Evolutionary conservation across 2,329 filamentous ascomycete species (phyloP).

Genomic region (Apiospora sp.): DNA sequence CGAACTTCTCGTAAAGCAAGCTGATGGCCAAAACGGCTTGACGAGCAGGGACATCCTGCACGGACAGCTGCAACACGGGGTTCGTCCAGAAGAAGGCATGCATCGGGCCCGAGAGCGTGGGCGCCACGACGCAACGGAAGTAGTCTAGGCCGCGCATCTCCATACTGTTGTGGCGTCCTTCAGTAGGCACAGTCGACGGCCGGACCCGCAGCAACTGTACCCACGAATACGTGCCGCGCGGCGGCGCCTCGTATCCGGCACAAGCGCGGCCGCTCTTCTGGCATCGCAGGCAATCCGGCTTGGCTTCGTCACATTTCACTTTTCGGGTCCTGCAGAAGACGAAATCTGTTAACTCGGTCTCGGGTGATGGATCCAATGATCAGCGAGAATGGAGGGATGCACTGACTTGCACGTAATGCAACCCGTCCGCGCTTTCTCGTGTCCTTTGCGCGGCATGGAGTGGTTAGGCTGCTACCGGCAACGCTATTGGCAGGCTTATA

Average conservation of each 20-base stretch:
- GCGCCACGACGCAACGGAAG: slow-evolving; percentile 32
- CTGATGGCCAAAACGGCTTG: slow-evolving; percentile 34
- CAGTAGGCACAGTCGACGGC: slow-evolving; percentile 27
- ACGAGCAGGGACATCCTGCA: slow-evolving; percentile 29
- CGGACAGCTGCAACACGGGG: slow-evolving; percentile 30
- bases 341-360: background rate
- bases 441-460: slow-evolving; percentile 31
- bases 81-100: slow-evolving; percentile 30
- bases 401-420: slow-evolving; percentile 35
- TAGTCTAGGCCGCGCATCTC: slow-evolving; percentile 32
- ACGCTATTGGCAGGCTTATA: background rate
- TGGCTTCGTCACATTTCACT: slow-evolving; percentile 45
- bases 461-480: background rate
- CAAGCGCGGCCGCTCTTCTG: slow-evolving; percentile 36
- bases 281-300: slow-evolving; percentile 41
- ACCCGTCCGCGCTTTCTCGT: slow-evolving; percentile 32
- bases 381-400: background rate
- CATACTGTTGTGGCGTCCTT: background rate
- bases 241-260: slow-evolving; percentile 33
- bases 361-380: background rate
- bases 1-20: slow-evolving; percentile 30
- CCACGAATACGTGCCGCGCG: slow-evolving; percentile 31
- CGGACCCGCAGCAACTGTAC: slow-evolving; percentile 26
- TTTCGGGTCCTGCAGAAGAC: slow-evolving; percentile 36
- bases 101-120: slow-evolving; percentile 27